Conservation (phyloP, 768 basidiomycete genomes). For the Boletus reticuloceps region DNA sequence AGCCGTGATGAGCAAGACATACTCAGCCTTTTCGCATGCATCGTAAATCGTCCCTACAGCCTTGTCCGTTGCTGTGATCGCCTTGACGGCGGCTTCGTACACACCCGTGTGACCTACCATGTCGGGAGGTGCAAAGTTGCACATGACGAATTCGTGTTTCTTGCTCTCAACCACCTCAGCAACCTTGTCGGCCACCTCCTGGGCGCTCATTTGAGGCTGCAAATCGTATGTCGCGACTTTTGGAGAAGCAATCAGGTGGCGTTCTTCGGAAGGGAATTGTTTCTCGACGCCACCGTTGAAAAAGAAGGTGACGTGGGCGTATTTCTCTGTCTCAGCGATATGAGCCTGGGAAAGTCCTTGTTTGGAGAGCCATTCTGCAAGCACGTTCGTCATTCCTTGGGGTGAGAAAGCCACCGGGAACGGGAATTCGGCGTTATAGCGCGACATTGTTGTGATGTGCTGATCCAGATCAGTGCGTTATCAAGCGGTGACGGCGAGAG, state of each 20-base stretch:
- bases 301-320: constrained; percentile 97
- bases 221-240: constrained; percentile 95
- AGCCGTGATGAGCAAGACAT: constrained; percentile 83
- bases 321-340: constrained; percentile 98
- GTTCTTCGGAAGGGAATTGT: constrained; percentile 79
- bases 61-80: constrained; percentile 83
- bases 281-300: constrained; percentile 97
- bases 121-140: constrained; percentile 96
- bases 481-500: not conserved
- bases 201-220: constrained; percentile 86
- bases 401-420: constrained; percentile 94
- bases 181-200: constrained; percentile 89
- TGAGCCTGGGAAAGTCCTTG: constrained; percentile 83
- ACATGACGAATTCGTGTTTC: constrained; percentile 90
- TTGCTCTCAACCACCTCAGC: constrained; percentile 71
- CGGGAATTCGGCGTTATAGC: constrained; percentile 88
- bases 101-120: constrained; percentile 97
- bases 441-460: constrained; percentile 92
- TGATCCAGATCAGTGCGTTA: constrained; percentile 23
- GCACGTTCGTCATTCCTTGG: constrained; percentile 88
- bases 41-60: constrained; percentile 87
- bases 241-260: constrained; percentile 87
- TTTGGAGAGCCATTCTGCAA: constrained; percentile 87
- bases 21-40: constrained; percentile 82
- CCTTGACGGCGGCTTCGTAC: constrained; percentile 87